Conservation (phyloP, 768 basidiomycete species). For the Hortiboletus campestris region DNA sequence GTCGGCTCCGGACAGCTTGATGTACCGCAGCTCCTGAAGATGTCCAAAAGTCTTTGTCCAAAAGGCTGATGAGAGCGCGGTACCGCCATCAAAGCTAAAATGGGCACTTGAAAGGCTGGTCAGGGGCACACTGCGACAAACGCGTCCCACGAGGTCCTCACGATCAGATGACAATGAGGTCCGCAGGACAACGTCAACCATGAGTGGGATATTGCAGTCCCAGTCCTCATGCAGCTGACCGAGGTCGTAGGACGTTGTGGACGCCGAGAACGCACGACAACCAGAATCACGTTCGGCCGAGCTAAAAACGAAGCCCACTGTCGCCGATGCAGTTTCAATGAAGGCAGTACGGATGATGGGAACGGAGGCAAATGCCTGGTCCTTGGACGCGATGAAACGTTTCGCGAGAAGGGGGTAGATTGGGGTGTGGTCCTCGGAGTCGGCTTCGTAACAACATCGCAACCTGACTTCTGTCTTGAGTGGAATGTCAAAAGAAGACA, state of each 20-base stretch:
- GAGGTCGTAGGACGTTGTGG: slow-evolving; percentile 6
- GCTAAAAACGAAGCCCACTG: slow-evolving; percentile 19
- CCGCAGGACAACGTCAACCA: slow-evolving; percentile 8
- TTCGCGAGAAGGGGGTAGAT: slow-evolving; percentile 16
- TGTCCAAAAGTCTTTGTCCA: slow-evolving; percentile 19
- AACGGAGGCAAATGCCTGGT: background rate
- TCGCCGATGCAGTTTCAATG: slow-evolving; percentile 7
- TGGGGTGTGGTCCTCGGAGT: background rate
- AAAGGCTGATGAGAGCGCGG: slow-evolving; percentile 8
- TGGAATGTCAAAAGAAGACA: slow-evolving; percentile 11
- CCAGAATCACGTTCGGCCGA: slow-evolving; percentile 6
- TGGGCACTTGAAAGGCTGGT: slow-evolving; percentile 8
- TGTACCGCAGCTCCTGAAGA: slow-evolving; percentile 11
- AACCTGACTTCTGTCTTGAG: slow-evolving; percentile 15
- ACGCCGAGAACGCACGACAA: slow-evolving; percentile 7
- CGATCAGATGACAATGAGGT: slow-evolving; percentile 9
- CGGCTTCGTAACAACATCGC: slow-evolving; percentile 12
- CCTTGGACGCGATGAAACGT: slow-evolving; percentile 9
- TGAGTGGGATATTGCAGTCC: slow-evolving; percentile 20
- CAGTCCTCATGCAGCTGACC: slow-evolving; percentile 14
- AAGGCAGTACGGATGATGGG: slow-evolving; percentile 14
- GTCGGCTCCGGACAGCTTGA: slow-evolving; percentile 6
- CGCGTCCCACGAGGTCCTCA: slow-evolving; percentile 6
- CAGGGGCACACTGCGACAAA: slow-evolving; percentile 17
- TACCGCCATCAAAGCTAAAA: slow-evolving; percentile 8